Evolutionary conservation across 2,329 filamentous ascomycete species (phyloP), one percentile per base, ranked within the genome.

Genomic region (Daldinia eschscholtzii): DNA sequence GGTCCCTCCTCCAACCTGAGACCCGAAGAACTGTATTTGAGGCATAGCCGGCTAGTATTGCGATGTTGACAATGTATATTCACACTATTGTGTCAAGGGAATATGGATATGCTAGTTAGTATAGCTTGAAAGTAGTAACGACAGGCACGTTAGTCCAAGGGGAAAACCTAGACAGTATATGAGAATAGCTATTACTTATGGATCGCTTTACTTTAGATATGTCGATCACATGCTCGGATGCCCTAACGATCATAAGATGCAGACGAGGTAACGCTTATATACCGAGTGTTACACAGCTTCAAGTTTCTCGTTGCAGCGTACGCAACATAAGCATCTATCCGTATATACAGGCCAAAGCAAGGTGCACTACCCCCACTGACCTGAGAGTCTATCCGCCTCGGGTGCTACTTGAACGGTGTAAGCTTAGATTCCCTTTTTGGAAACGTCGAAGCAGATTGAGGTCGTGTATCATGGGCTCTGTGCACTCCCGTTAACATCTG

Each of bases 21-120:
- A 55, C 13, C 50, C 50, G 28, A 55, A 55, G n/a, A 55, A 55
- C 2, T 55, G n/a, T 23, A 35, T n/a, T 23, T 55, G 30, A 37
- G 28, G 9, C 50, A 55, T 55, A 9, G n/a, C 15, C 7, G 9
- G 28, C 46, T 30, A 70, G 67, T 35, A 37, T 37, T 2, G 7
- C 4, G 6, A 6, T 30, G 26, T 13, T 30, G 2, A 2, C 6
- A 35, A 39, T 39, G 33, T 6, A 18, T 30, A 18, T 2, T 1
- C 6, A n/a, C 6, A n/a, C 26, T n/a, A 9, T 28, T 10, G 6
- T n/a, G 23, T n/a, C 6, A n/a, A 28, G 13, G 23, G n/a, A 28
- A 26, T 30, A 50, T 50, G 6, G 44, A 28, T 15, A 26, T 48
- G 13, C 3, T 28, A 15, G 23, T 7, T 26, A 6, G 23, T 6